Base-by-base conservation (phyloP, 345 rosid species). In the Pugionium dolabratum region DNA sequence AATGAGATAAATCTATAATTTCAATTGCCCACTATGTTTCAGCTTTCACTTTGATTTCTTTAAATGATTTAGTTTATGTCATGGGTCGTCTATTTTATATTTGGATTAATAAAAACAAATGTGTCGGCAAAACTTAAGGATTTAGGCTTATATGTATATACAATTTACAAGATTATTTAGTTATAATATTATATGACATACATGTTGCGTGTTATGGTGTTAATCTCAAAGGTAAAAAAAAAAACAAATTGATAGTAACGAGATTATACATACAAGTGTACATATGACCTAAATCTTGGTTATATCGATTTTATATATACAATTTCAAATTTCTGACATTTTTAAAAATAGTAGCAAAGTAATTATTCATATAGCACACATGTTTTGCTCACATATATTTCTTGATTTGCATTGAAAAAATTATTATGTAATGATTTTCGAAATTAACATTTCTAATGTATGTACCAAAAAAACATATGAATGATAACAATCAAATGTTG, bases 131-230 rank as follows among this genome's bases (percentile, higher is more conserved):
- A 66, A 56, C 36, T 28, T 26, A n/a, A 42, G 39, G 47, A 35
- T 66, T 28, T 36, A 48, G 35, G 27, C 51, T 46, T 60, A 4
- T 18, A 62, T 26, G 66, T 29, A 36, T 28, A 30, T 18, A 33
- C 40, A 64, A 40, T n/a, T 41, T 30, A 47, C 33, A 68, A 31
- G 33, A 68, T 48, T 63, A 9, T 43, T 43, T 61, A 25, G 18
- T 45, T 37, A 30, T 52, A 44, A 35, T 53, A 27, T 29, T 46
- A 1, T 4, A 7, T 2, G 27, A 35, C 26, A 32, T 10, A 26
- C 8, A 40, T 33, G 42, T 27, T 37, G 46, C 9, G 9, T 48
- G 30, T 65, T 42, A 42, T 18, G 18, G 18, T 18, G 18, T 18
- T 18, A 18, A 25, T 52, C 26, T 41, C 8, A 40, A 50, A 41